phyloP scores from a whole-genome alignment of 1,139 yeast species.

The Pneumocystis oryctolagi region DNA sequence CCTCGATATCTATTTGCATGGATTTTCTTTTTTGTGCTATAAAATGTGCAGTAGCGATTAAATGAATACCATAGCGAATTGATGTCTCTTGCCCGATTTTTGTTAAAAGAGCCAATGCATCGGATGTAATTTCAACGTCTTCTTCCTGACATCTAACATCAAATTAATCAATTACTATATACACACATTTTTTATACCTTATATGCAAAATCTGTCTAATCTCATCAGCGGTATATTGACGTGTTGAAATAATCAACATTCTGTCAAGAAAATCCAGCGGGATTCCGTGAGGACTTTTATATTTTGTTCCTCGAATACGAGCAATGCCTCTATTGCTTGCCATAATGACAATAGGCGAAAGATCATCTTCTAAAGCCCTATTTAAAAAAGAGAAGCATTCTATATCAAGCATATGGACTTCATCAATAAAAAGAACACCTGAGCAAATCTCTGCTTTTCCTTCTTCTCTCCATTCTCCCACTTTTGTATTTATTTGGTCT shows the following conservation, averaged over 20 bases:
- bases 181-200: slow-evolving; percentile 16
- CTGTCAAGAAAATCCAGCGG: slow-evolving; percentile 91
- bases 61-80: slow-evolving; percentile 81
- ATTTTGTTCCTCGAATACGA: slow-evolving; percentile 80
- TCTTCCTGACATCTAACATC: slow-evolving; percentile 69
- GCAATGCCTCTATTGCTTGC: slow-evolving; percentile 95
- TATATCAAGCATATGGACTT: slow-evolving; percentile 96
- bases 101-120: slow-evolving; percentile 77
- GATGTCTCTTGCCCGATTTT: slow-evolving; percentile 88
- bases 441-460: slow-evolving; percentile 97
- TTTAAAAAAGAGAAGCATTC: slow-evolving; percentile 93
- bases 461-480: slow-evolving; percentile 98
- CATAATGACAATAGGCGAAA: slow-evolving; percentile 95
- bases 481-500: slow-evolving; percentile 91
- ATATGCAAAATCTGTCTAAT: slow-evolving; percentile 72
- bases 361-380: slow-evolving; percentile 91
- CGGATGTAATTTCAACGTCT: slow-evolving; percentile 71
- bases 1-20: slow-evolving; percentile 55
- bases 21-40: slow-evolving; percentile 71
- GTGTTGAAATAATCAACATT: slow-evolving; percentile 80
- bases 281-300: slow-evolving; percentile 90
- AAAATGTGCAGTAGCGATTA: slow-evolving; percentile 78
- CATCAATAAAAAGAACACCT: slow-evolving; percentile 96
- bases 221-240: slow-evolving; percentile 62
- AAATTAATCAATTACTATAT: not conserved